Percentiles rank a stretch among this genome's conserved stretches.
Conservation (phyloP, 257 asterid genomes). For the Jasminum sambac region DNA sequence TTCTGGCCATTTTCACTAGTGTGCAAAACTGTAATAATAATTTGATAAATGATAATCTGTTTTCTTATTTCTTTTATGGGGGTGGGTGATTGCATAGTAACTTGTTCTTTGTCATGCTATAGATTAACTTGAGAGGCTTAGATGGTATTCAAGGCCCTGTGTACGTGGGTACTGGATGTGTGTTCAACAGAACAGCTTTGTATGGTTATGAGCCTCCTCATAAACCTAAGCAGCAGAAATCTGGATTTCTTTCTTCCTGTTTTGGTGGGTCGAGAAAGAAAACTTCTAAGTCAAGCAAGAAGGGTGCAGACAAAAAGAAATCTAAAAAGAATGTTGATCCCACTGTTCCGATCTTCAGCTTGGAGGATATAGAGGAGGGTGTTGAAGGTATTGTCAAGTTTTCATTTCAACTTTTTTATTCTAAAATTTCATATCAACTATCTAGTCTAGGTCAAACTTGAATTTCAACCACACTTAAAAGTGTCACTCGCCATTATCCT, state of each 20-base stretch:
- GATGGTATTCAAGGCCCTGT: conserved; percentile 99
- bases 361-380: conserved; percentile 98
- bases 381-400: conserved; percentile 68
- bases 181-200: conserved; percentile 88
- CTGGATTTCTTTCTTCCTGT: conserved; percentile 63
- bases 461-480: too few species aligned
- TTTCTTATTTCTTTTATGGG: neutral
- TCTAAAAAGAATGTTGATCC: conserved; percentile 89
- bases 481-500: too few species aligned
- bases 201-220: conserved; percentile 92
- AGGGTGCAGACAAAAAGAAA: conserved; percentile 90
- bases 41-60: neutral
- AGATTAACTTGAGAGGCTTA: conserved; percentile 96
- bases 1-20: conserved; percentile 11
- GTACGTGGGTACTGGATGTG: conserved; percentile 97
- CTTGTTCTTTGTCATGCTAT: conserved; percentile 24
- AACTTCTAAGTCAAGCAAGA: conserved; percentile 71
- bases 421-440: too few species aligned
- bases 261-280: conserved; percentile 78
- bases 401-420: too few species aligned
- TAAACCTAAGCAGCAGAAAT: conserved; percentile 75
- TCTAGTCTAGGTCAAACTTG: too few species aligned
- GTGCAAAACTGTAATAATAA: conserved; percentile 2
- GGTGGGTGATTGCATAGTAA: conserved; percentile 20
- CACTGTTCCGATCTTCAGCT: conserved; percentile 87